Percentiles rank a stretch among this genome's conserved stretches.
These are phyloP conservation scores for Tetracentron sinense DNA, from an alignment of 164 flowering plant species.

Conservation along the genomic window DNA sequence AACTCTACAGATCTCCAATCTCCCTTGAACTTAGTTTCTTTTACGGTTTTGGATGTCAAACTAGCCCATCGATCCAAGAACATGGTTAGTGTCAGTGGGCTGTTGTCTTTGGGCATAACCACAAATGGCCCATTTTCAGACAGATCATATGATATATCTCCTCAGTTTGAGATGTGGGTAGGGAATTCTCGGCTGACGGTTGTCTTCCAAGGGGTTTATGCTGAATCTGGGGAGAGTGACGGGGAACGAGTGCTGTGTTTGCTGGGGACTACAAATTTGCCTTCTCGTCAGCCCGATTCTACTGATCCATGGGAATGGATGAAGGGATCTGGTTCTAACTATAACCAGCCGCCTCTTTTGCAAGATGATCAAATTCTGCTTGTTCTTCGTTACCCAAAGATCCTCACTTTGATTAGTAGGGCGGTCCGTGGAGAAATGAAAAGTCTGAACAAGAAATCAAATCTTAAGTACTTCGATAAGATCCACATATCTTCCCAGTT, in stretches of 20 bases:
- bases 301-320: constrained; percentile 61
- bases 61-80: constrained; percentile 32
- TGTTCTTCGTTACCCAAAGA: constrained; percentile 63
- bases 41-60: constrained; percentile 58
- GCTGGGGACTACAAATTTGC: constrained; percentile 65
- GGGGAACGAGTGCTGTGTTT: constrained; percentile 74
- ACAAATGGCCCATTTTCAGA: constrained; percentile 24
- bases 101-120: constrained; percentile 49
- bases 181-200: constrained; percentile 47
- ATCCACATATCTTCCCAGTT: constrained; percentile 52
- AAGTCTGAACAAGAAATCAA: constrained; percentile 55
- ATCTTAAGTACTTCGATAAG: constrained; percentile 62
- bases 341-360: constrained; percentile 45
- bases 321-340: constrained; percentile 25
- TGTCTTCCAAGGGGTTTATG: constrained; percentile 65
- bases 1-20: constrained; percentile 11
- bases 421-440: constrained; percentile 61
- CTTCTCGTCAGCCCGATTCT: constrained; percentile 57
- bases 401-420: constrained; percentile 38
- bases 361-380: constrained; percentile 76
- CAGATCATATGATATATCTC: constrained; percentile 21
- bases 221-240: constrained; percentile 48
- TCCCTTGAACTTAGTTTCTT: constrained; percentile 52
- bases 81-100: constrained; percentile 49
- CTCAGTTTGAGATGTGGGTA: constrained; percentile 49